phyloP scores from a whole-genome alignment of 139 green algal species.

The Closterium sp. region DNA sequence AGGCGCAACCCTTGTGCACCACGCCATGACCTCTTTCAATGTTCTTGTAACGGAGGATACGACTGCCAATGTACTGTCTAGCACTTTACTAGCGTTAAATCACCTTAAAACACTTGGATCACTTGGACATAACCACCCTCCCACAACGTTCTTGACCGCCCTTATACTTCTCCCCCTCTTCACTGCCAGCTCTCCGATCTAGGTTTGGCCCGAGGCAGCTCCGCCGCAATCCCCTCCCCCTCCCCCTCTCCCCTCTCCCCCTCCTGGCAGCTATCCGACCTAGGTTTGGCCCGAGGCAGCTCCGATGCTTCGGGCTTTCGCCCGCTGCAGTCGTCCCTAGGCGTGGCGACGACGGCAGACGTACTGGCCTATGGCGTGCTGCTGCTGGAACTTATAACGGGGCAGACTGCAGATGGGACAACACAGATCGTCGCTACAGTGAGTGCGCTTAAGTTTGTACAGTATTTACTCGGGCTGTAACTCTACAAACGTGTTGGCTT shows the following conservation, averaged over 20 bases:
- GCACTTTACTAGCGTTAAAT: no score
- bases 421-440: background rate
- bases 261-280: background rate
- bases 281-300: background rate
- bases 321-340: background rate
- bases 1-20: no score
- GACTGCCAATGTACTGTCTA: no score
- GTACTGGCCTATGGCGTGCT: background rate
- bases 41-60: no score
- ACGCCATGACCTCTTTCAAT: no score
- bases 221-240: no score
- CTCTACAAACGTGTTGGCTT: background rate
- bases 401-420: background rate
- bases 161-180: background rate
- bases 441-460: background rate
- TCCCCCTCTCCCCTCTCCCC: no score
- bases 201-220: no score
- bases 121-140: no score
- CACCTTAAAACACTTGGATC: no score
- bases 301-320: background rate
- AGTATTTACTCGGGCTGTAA: background rate
- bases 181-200: no score
- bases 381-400: background rate
- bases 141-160: no score
- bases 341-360: background rate